A percentile compares a stretch with the other conserved stretches of the same genome.
Evolutionary conservation across 345 rosid species (phyloP).

Genomic region (Raphanus raphanistrum): DNA sequence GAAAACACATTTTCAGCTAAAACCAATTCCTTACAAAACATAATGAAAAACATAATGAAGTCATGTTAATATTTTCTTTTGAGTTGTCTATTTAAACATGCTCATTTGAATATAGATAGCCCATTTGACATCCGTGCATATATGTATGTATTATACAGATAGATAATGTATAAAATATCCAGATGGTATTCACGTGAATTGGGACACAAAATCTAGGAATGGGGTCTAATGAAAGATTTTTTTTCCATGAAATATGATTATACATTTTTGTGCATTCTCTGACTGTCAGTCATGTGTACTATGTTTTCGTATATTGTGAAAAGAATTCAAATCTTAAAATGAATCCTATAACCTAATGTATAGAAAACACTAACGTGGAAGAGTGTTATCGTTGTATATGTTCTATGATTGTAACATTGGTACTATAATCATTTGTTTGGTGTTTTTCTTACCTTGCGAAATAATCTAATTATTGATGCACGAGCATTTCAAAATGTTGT

Average conservation of each 20-base stretch:
- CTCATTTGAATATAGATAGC: too few relatives aligned
- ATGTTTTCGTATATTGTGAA: constrained; percentile 18
- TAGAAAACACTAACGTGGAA: constrained; percentile 4
- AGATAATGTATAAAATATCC: background rate
- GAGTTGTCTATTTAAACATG: too few relatives aligned
- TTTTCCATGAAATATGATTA: background rate
- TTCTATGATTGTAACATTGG: constrained; percentile 19
- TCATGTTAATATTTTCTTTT: too few relatives aligned
- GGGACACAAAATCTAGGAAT: constrained; percentile 28
- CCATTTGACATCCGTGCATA: too few relatives aligned
- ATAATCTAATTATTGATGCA: constrained; percentile 30
- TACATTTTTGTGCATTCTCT: constrained; percentile 24
- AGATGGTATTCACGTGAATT: constrained; percentile 21
- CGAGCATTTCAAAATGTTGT: constrained; percentile 25
- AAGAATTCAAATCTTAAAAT: constrained; percentile 28
- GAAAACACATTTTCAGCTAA: too few relatives aligned
- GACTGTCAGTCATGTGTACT: constrained; percentile 31
- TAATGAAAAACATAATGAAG: too few relatives aligned
- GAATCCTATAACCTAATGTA: constrained; percentile 2
- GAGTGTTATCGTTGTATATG: constrained; percentile 13
- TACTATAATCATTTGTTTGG: background rate
- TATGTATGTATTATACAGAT: background rate
- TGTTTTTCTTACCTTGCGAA: constrained; percentile 23
- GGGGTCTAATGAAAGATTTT: constrained; percentile 23
- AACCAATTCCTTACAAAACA: too few relatives aligned